Evolutionary conservation across 2,329 filamentous ascomycete species (phyloP).

Genomic region (Aspergillus tanneri): DNA sequence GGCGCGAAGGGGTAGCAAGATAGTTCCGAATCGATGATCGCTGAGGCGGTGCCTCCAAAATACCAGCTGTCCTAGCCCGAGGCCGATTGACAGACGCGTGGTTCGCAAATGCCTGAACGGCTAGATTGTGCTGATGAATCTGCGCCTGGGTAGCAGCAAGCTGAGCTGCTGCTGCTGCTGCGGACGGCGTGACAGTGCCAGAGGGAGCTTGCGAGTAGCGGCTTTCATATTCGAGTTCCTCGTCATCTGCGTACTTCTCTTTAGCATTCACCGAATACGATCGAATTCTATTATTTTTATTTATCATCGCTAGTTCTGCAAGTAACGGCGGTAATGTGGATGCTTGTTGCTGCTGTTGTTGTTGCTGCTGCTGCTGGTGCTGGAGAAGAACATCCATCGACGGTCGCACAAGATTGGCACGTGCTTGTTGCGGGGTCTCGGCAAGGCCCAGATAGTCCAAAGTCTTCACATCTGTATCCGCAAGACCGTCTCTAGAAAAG

Average conservation of each 20-base stretch:
- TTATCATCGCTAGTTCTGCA: slow-evolving; percentile 71
- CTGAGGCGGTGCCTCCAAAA: slow-evolving; percentile 73
- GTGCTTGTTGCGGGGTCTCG: slow-evolving; percentile 81
- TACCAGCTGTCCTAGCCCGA: slow-evolving; percentile 85
- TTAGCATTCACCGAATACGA: slow-evolving; percentile 99
- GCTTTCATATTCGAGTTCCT: slow-evolving; percentile 71
- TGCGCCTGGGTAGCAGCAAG: slow-evolving; percentile 61
- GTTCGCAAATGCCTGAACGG: slow-evolving; percentile 86
- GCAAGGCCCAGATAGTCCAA: slow-evolving; percentile 93
- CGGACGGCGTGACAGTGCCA: slow-evolving; percentile 59
- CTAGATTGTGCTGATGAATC: slow-evolving; percentile 88
- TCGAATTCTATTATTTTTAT: slow-evolving; percentile 82
- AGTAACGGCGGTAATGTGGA: slow-evolving; percentile 62
- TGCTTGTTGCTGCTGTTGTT: slow-evolving; percentile 42
- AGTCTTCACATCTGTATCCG: slow-evolving; percentile 86
- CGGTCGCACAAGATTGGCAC: slow-evolving; percentile 68
- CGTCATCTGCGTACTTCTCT: slow-evolving; percentile 90
- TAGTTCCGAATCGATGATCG: slow-evolving; percentile 68
- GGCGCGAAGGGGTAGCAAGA: slow-evolving; percentile 70
- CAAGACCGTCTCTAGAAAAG: slow-evolving; percentile 79
- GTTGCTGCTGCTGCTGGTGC: slow-evolving; percentile 54
- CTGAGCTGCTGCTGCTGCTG: slow-evolving; percentile 57
- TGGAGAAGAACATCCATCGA: slow-evolving; percentile 51
- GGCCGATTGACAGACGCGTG: slow-evolving; percentile 80
- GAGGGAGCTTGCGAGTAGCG: slow-evolving; percentile 58